Evolutionary conservation across 2,329 filamentous ascomycete genomes (phyloP), one percentile per base, ranked within the genome.

Genomic region (Fusarium chuoi): DNA sequence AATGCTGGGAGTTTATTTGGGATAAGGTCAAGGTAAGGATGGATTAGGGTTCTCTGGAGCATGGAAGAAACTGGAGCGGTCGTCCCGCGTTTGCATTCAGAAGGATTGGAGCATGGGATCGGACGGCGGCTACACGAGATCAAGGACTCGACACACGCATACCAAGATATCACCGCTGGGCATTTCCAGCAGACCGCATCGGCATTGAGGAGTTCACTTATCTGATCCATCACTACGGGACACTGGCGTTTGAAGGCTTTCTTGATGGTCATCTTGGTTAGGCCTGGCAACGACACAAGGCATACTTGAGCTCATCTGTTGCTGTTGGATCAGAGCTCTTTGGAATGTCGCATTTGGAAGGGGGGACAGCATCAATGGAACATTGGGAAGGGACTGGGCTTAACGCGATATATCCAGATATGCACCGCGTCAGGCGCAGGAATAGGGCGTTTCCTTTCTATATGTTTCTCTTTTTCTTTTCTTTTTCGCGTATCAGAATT

Each of bases 11-110:
- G 73, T 76, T 77, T 52, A 46, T 73, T 65, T 72, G 46, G 71
- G 51, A 69, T 57, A 71, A 62, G 61, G 62, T 39, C 55, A 71
- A 62, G 61, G 62, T 39, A 48, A 62, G 65, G 63, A 55, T 55
- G 57, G 51, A 41, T 36, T 52, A 57, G 66, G 57, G 48, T 41
- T 67, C 62, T 36, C 39, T 58, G 74, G 72, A 75, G 67, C 74
- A 78, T 68, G 54, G 65, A 68, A 72, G 72, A 74, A 72, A 68
- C 58, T 55, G 55, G 54, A 65, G 72, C 75, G 74, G 74, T 63
- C 69, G 55, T 70, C 62, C 71, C 68, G 56, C 74, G 75, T 70
- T 77, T 74, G 62, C 67, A 76, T 77, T 77, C 65, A 55, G 70
- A 65, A 70, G 55, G 70, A 61, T 65, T 66, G 62, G 69, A 66